Conservation (phyloP, 257 asterid genomes). For the Solanum infundibuliforme region DNA sequence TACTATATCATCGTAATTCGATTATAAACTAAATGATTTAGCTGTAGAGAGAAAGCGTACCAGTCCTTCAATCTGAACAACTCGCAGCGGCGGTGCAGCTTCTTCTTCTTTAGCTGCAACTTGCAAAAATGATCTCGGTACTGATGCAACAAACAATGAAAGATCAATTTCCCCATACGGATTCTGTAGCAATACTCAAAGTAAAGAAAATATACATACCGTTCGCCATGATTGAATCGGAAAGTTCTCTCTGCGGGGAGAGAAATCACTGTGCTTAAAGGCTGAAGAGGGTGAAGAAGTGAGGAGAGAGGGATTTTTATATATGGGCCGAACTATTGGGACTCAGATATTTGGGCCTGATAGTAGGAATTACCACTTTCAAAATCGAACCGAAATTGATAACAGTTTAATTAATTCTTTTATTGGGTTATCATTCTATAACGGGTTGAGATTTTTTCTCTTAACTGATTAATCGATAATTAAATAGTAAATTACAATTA, state of each 20-base stretch:
- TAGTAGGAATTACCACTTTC: too few species aligned
- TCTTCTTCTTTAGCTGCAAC: conserved; percentile 80
- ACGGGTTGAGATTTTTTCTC: too few species aligned
- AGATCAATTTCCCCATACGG: neutral
- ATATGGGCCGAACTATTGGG: neutral
- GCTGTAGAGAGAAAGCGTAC: conserved; percentile 20
- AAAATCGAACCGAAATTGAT: too few species aligned
- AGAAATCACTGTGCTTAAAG: neutral
- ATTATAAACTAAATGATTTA: neutral
- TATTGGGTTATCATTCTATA: too few species aligned
- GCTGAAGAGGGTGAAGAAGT: neutral
- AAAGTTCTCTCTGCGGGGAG: neutral
- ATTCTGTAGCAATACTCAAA: neutral
- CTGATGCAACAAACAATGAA: conserved; percentile 20
- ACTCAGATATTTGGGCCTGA: too few species aligned
- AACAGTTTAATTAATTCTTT: too few species aligned
- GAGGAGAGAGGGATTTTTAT: neutral
- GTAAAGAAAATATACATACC: neutral
- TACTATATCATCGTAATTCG: neutral
- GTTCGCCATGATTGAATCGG: conserved; percentile 14
- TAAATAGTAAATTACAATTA: neutral
- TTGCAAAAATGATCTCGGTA: conserved; percentile 71
- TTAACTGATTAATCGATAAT: too few species aligned
- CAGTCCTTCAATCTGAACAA: conserved; percentile 95
- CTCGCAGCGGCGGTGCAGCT: conserved; percentile 64